These are phyloP conservation scores for Torulaspora globosa DNA, from an alignment of 1,139 yeast genomes.

Conservation along the genomic window DNA sequence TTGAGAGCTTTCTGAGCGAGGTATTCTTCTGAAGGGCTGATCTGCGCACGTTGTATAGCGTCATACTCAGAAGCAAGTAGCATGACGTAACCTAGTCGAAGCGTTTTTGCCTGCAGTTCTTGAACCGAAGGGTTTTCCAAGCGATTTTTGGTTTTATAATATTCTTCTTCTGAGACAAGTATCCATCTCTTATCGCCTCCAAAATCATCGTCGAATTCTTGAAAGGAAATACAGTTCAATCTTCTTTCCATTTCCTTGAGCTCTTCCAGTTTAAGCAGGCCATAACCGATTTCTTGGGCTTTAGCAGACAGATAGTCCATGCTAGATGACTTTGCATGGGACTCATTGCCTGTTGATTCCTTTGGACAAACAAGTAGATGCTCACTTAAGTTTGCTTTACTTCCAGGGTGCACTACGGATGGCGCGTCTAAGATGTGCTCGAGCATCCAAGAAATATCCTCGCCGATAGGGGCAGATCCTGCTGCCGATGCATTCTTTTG, in stretches of 20 bases:
- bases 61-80: constrained; percentile 9
- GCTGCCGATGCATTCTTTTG: constrained; percentile 25
- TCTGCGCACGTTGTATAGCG: constrained; percentile 16
- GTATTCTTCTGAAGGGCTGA: constrained; percentile 27
- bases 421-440: constrained; percentile 18
- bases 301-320: constrained; percentile 13
- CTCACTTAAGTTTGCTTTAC: constrained; percentile 16
- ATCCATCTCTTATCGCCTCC: constrained; percentile 21
- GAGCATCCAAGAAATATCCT: constrained; percentile 10
- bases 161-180: constrained; percentile 14
- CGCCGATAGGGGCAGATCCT: constrained; percentile 31
- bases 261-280: constrained; percentile 10
- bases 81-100: constrained; percentile 4
- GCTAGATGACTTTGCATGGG: constrained; percentile 15
- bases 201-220: constrained; percentile 14
- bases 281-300: constrained; percentile 14
- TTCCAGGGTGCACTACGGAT: constrained; percentile 18
- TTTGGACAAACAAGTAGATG: constrained; percentile 15
- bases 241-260: constrained; percentile 14
- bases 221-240: constrained; percentile 9
- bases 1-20: constrained; percentile 21
- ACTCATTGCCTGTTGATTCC: constrained; percentile 23
- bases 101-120: constrained; percentile 3
- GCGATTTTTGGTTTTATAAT: constrained; percentile 9
- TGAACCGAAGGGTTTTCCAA: constrained; percentile 15